A percentile compares a stretch with the other conserved stretches of the same genome.
Evolutionary conservation across 2,329 filamentous ascomycete genomes (phyloP).

Genomic region (Hypoxylon sp.): DNA sequence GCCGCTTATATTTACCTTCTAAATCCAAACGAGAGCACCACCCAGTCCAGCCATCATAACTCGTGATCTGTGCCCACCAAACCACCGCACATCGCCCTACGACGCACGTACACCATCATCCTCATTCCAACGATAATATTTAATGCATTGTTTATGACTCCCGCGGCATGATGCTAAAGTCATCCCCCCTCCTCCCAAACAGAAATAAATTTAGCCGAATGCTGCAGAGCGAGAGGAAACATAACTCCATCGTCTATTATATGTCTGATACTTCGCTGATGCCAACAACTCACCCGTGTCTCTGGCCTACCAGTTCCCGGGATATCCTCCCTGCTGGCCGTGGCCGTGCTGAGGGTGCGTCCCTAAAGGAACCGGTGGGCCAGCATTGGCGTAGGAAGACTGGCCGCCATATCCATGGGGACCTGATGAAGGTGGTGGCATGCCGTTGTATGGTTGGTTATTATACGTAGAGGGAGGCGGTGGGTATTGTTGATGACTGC

Average conservation of each 20-base stretch:
- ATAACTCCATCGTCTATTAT: slow-evolving; percentile 40
- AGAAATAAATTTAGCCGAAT: slow-evolving; percentile 28
- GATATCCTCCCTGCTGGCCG: slow-evolving; percentile 51
- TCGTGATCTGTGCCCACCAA: slow-evolving; percentile 40
- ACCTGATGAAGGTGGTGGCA: slow-evolving; percentile 45
- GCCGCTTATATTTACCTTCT: slow-evolving; percentile 42
- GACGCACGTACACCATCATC: slow-evolving; percentile 16
- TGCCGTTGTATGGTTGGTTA: slow-evolving; percentile 41
- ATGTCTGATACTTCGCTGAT: slow-evolving; percentile 30
- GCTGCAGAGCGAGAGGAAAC: slow-evolving; percentile 29
- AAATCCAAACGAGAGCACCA: slow-evolving; percentile 38
- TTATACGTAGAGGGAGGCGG: slow-evolving; percentile 48
- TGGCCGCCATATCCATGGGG: slow-evolving; percentile 46
- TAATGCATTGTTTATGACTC: slow-evolving; percentile 20
- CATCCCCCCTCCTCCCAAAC: slow-evolving; percentile 14
- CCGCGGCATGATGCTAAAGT: slow-evolving; percentile 21
- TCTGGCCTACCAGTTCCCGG: slow-evolving; percentile 47
- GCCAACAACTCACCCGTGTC: not conserved
- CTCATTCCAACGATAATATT: slow-evolving; percentile 22
- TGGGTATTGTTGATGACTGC: slow-evolving; percentile 49
- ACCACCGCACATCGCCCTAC: slow-evolving; percentile 24
- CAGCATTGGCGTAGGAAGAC: slow-evolving; percentile 47
- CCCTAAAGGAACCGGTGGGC: slow-evolving; percentile 44
- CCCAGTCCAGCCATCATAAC: slow-evolving; percentile 37
- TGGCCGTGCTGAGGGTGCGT: slow-evolving; percentile 48